phyloP scores from a whole-genome alignment of 2,329 filamentous ascomycete species.

The Diaporthe batatas region DNA sequence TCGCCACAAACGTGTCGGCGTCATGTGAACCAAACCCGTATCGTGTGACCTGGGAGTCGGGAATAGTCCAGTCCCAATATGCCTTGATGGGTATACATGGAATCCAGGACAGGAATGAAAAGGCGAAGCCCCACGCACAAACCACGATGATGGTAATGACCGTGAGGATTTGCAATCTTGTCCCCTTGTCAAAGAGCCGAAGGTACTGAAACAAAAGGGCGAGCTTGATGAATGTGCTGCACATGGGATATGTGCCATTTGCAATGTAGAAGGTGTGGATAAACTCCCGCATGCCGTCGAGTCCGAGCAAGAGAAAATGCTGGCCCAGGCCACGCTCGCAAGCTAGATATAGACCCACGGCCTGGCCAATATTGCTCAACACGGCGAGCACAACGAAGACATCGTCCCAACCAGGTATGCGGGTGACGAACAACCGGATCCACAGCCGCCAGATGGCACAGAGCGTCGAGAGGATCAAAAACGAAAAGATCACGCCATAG shows the following conservation, averaged over 20 bases:
- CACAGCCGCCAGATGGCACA: constrained; percentile 43
- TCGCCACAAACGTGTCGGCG: constrained; percentile 46
- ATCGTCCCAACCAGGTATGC: constrained; percentile 43
- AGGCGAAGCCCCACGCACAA: constrained; percentile 50
- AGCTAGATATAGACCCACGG: constrained; percentile 12
- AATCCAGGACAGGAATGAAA: constrained; percentile 50
- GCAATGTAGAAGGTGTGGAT: constrained; percentile 42
- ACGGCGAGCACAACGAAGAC: constrained; percentile 42
- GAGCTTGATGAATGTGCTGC: constrained; percentile 44
- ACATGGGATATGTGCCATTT: constrained; percentile 43
- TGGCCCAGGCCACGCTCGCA: constrained; percentile 28
- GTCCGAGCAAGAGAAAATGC: constrained; percentile 32
- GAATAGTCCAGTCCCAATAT: constrained; percentile 49
- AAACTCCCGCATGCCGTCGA: constrained; percentile 37
- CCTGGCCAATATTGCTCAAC: constrained; percentile 34
- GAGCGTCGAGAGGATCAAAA: constrained; percentile 41
- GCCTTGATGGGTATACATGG: constrained; percentile 50
- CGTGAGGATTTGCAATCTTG: constrained; percentile 42
- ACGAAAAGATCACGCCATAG: constrained; percentile 42
- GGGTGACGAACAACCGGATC: constrained; percentile 41
- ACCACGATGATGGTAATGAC: constrained; percentile 47
- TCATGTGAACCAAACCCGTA: constrained; percentile 52
- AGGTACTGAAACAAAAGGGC: constrained; percentile 45
- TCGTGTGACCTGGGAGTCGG: constrained; percentile 13
- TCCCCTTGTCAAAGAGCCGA: constrained; percentile 41